Percentiles rank a stretch among this genome's conserved stretches.
phyloP scores from a whole-genome alignment of 2,329 filamentous ascomycete species.

The Fonsecaea pugnacius region DNA sequence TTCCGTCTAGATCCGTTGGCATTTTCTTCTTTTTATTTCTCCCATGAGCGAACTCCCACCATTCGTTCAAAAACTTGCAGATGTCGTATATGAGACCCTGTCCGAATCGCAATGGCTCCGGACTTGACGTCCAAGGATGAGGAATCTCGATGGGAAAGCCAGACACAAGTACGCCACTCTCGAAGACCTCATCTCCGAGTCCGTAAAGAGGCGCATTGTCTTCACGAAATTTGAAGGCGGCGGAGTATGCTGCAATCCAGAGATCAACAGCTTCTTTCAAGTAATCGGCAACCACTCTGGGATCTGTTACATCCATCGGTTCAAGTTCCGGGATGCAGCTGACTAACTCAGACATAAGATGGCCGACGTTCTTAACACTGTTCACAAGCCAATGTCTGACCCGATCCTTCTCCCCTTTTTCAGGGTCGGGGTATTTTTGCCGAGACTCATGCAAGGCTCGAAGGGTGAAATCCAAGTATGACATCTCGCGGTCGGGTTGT shows the following conservation, averaged over 20 bases:
- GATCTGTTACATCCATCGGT: conserved; percentile 62
- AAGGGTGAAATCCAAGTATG: conserved; percentile 74
- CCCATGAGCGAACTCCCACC: conserved; percentile 39
- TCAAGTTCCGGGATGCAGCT: conserved; percentile 75
- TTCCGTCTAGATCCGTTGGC: conserved; percentile 35
- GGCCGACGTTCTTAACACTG: conserved; percentile 72
- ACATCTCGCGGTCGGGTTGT: conserved; percentile 64
- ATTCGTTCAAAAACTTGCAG: conserved; percentile 39
- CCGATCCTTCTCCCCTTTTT: conserved; percentile 72
- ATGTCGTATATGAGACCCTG: conserved; percentile 33
- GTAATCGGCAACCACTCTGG: conserved; percentile 49
- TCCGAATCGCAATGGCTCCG: conserved; percentile 30
- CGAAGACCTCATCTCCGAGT: conserved; percentile 67
- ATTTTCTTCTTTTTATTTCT: conserved; percentile 36
- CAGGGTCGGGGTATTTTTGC: conserved; percentile 68
- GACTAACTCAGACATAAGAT: conserved; percentile 78
- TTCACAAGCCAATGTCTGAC: conserved; percentile 87
- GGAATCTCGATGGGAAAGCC: conserved; percentile 69
- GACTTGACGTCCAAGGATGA: conserved; percentile 81
- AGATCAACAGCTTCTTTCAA: conserved; percentile 75
- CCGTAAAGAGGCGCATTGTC: conserved; percentile 74
- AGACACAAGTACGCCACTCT: conserved; percentile 65
- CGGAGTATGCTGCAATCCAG: conserved; percentile 66
- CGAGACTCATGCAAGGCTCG: conserved; percentile 76
- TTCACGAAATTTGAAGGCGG: conserved; percentile 71